phyloP scores from a whole-genome alignment of 768 basidiomycete species.

The Phlebiopsis gigantea region DNA sequence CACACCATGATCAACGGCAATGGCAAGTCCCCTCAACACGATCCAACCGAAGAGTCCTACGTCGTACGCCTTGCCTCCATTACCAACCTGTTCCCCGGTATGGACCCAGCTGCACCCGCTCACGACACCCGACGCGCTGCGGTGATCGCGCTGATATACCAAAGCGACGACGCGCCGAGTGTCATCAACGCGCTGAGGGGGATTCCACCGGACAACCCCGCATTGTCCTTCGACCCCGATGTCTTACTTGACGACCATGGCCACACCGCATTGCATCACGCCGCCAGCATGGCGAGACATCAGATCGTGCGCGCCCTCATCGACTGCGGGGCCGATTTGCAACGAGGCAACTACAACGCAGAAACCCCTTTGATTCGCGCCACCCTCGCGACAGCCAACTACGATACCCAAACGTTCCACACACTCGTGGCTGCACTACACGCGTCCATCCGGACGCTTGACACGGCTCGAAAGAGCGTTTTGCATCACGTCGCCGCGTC shows the following conservation, averaged over 20 bases:
- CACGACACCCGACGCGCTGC: constrained; percentile 53
- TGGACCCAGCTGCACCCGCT: constrained; percentile 45
- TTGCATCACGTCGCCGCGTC: constrained; percentile 89
- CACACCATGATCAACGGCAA: constrained; percentile 39
- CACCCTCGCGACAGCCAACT: constrained; percentile 83
- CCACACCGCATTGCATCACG: constrained; percentile 91
- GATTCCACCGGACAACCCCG: constrained; percentile 38
- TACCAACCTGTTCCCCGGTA: constrained; percentile 44
- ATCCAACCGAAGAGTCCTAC: constrained; percentile 39
- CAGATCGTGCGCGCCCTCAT: constrained; percentile 67
- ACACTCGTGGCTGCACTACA: constrained; percentile 59
- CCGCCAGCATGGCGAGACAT: constrained; percentile 77
- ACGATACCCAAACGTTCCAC: constrained; percentile 72
- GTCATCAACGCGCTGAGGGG: constrained; percentile 66
- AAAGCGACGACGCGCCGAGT: constrained; percentile 59
- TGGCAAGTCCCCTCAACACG: constrained; percentile 35
- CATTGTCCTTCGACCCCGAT: constrained; percentile 55
- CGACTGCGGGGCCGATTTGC: constrained; percentile 74
- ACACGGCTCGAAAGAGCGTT: constrained; percentile 79
- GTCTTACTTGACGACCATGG: constrained; percentile 90
- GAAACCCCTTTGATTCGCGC: constrained; percentile 94
- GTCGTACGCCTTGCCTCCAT: constrained; percentile 65
- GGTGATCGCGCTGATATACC: constrained; percentile 60
- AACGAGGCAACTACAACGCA: constrained; percentile 88
- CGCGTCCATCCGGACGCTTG: constrained; percentile 79